Conservation (phyloP, 371 early-diverging fungal species). For the Mortierella sp. region DNA sequence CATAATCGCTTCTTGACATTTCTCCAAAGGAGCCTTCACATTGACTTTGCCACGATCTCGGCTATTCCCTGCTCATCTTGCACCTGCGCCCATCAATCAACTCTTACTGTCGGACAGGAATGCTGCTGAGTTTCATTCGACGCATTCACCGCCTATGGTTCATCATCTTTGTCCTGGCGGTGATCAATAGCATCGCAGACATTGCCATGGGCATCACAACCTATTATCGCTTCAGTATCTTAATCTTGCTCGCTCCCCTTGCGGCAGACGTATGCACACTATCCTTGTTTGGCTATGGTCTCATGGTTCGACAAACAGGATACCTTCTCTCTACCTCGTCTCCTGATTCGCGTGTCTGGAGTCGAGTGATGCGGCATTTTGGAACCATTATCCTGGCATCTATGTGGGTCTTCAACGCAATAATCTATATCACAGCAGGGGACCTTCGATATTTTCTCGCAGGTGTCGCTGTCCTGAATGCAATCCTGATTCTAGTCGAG, state of each 20-base stretch:
- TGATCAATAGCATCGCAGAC: neutral
- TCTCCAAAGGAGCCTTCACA: no score
- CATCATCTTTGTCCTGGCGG: slow-evolving; percentile 13
- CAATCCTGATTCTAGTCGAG: slow-evolving; percentile 16
- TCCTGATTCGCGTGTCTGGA: slow-evolving; percentile 11
- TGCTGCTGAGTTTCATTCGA: slow-evolving; percentile 4
- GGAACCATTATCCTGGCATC: slow-evolving; percentile 1
- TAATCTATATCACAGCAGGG: neutral
- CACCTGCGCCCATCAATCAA: no score
- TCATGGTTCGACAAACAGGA: slow-evolving; percentile 12
- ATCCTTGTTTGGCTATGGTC: slow-evolving; percentile 17
- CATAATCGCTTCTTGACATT: no score
- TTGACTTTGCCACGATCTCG: no score
- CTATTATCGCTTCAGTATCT: neutral
- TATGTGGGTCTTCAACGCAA: slow-evolving; percentile 4
- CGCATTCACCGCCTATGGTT: slow-evolving; percentile 19
- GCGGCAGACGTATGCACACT: slow-evolving; percentile 5
- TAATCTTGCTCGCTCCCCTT: neutral
- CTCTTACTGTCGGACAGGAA: neutral
- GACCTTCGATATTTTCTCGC: neutral
- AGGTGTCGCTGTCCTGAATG: neutral
- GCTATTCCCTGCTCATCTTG: no score
- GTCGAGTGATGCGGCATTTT: neutral
- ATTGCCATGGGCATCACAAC: neutral
- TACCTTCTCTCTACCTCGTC: slow-evolving; percentile 22